Evolutionary conservation across 371 early-diverging fungal species (phyloP).

Genomic region (Mortierella sp.): DNA sequence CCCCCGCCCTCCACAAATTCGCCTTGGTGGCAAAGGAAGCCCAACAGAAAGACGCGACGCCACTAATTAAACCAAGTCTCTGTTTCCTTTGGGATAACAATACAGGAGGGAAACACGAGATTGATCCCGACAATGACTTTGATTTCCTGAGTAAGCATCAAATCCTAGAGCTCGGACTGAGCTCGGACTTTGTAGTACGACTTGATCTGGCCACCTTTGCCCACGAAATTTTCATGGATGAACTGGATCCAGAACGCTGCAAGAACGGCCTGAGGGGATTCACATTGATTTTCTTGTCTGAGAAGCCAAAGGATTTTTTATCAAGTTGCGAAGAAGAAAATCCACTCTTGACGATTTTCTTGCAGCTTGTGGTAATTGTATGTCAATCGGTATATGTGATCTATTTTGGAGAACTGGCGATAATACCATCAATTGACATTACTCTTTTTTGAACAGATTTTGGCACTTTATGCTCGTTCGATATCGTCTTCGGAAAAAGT

Average conservation of each 20-base stretch:
- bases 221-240: conserved; percentile 1
- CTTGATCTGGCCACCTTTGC: conserved; percentile 33
- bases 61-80: neutral
- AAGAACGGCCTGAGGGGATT: conserved; percentile 20
- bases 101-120: conserved; percentile 11
- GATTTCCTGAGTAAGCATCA: conserved; percentile 13
- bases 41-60: neutral
- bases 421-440: neutral
- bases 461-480: neutral
- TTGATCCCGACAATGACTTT: conserved; percentile 10
- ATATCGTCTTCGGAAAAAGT: neutral
- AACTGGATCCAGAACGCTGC: conserved; percentile 3
- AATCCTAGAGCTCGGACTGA: conserved; percentile 13
- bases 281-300: neutral
- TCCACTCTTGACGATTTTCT: conserved; percentile 5
- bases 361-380: conserved; percentile 30
- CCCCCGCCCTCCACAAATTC: neutral
- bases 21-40: neutral
- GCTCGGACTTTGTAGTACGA: neutral
- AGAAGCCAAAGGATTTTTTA: neutral
- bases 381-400: neutral
- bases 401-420: neutral
- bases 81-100: neutral
- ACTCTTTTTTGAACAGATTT: neutral
- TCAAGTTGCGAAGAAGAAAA: neutral